Base-by-base conservation (phyloP, 257 asterid species). In the Solanum etuberosum region DNA sequence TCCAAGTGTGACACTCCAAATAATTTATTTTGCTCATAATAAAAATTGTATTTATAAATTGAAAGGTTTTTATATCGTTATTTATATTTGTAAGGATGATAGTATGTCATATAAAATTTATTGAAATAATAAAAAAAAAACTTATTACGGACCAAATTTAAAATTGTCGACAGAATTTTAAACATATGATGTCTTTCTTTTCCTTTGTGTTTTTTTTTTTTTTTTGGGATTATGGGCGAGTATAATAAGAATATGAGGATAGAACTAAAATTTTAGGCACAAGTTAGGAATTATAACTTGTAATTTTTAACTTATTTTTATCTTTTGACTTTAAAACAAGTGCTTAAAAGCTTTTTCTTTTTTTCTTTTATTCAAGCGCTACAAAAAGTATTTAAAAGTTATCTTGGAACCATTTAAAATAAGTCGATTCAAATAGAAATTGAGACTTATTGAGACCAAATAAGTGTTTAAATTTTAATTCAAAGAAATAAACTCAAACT, bases 91-190 rank as follows among this genome's bases (percentile, higher is more conserved):
- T 57, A 57, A 57, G 25, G 67, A 16, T 6, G 1, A 51, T 16
- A 23, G 0, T 21, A 21, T 57, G 10, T 3, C 27, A 20, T 7
- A 54, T 18, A 2, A 5, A 0, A 0, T 1, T 18, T 16, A 18
- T 51, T 6, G 2, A 51, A 51, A 18, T 51, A 51, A 51, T 6
- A 0, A 6, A 51, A 51, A n/a, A n/a, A 51, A 51, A 54, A 3
- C 0, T 7, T 7, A 2, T 20, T 20, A 54, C 2, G n/a, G 18
- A 57, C 0, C 65, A 57, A 20, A 20, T 57, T 57, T 8, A 20
- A 57, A 57, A 57, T 57, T 57, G 25, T 7, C 65, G 18, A 57
- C 11, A 0, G 12, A 20, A 20, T 57, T 7, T 57, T 57, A 6
- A 15, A 15, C 23, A 51, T 16, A 6, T 5, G 23, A 57, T 4